Conservation (phyloP, 164 flowering plant genomes). For the Magnolia kwangsiensis region DNA sequence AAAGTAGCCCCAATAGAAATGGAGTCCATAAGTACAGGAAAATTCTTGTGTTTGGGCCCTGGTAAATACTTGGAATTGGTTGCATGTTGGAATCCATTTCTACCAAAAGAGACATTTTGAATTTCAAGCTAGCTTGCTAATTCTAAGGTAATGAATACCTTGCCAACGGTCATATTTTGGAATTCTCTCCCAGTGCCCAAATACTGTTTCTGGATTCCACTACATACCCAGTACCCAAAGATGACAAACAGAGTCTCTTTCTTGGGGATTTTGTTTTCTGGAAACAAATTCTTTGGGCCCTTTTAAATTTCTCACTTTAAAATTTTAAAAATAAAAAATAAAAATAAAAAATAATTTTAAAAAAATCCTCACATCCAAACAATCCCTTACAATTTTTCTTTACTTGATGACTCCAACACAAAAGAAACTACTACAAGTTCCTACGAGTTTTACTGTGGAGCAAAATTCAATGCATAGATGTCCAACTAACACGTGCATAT, state of each 20-base stretch:
- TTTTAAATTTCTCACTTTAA: too few relatives aligned
- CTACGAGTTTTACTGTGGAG: too few relatives aligned
- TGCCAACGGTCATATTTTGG: not conserved
- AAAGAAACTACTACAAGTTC: not conserved
- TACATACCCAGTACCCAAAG: too few relatives aligned
- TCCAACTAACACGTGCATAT: too few relatives aligned
- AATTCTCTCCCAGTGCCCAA: not conserved
- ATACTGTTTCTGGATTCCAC: not conserved
- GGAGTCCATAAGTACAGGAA: too few relatives aligned
- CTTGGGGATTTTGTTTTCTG: too few relatives aligned
- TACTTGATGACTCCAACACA: not conserved
- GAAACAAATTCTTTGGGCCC: too few relatives aligned
- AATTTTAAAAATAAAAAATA: too few relatives aligned
- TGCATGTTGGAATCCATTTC: not conserved
- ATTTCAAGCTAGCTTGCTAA: not conserved
- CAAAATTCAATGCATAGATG: not conserved
- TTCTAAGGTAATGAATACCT: not conserved
- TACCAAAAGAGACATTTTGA: not conserved
- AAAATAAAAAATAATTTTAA: too few relatives aligned
- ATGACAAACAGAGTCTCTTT: too few relatives aligned
- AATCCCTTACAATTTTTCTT: not conserved
- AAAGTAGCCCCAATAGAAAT: not conserved
- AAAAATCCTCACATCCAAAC: not conserved
- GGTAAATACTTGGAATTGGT: not conserved
- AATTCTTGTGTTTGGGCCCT: not conserved